A percentile compares a stretch with the other conserved stretches of the same genome.
These are phyloP conservation scores for Saccharomyces pastorianus DNA, from an alignment of 1,139 yeast species.

Conservation along the genomic window DNA sequence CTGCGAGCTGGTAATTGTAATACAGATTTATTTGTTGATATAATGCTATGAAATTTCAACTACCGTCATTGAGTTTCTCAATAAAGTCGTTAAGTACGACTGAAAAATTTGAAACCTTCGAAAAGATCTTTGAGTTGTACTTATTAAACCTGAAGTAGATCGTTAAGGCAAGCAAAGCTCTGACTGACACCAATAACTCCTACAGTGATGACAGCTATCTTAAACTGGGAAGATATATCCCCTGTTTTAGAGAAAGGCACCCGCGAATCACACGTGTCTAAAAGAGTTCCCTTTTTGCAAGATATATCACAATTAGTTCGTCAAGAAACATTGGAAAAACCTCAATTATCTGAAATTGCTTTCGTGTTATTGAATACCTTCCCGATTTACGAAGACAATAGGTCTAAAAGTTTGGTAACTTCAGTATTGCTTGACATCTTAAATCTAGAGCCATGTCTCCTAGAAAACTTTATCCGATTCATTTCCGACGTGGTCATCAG, in stretches of 20 bases:
- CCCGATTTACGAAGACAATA: conserved; percentile 39
- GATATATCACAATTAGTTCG: conserved; percentile 13
- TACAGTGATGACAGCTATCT: not conserved
- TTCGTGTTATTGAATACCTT: conserved; percentile 36
- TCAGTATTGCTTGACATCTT: conserved; percentile 36
- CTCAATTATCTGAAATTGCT: conserved; percentile 21
- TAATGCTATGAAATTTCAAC: no score
- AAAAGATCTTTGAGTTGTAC: not conserved
- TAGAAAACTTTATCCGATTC: conserved; percentile 36
- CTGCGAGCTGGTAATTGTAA: not conserved
- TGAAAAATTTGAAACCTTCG: not conserved
- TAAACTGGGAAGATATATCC: conserved; percentile 18
- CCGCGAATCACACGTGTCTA: conserved; percentile 16
- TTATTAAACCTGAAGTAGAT: not conserved
- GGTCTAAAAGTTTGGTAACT: conserved; percentile 39
- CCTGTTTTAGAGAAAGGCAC: conserved; percentile 15
- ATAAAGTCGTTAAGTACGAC: not conserved
- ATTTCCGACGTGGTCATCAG: conserved; percentile 31
- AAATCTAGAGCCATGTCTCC: conserved; percentile 31
- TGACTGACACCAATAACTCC: not conserved
- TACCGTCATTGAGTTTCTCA: not conserved
- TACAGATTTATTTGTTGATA: no score
- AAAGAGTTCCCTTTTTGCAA: conserved; percentile 18
- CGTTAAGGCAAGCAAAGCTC: not conserved
- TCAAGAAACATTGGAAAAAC: conserved; percentile 14